These are phyloP conservation scores for Ganoderma sp. DNA, from an alignment of 1,284 basidiomycete genomes.

Conservation along the genomic window DNA sequence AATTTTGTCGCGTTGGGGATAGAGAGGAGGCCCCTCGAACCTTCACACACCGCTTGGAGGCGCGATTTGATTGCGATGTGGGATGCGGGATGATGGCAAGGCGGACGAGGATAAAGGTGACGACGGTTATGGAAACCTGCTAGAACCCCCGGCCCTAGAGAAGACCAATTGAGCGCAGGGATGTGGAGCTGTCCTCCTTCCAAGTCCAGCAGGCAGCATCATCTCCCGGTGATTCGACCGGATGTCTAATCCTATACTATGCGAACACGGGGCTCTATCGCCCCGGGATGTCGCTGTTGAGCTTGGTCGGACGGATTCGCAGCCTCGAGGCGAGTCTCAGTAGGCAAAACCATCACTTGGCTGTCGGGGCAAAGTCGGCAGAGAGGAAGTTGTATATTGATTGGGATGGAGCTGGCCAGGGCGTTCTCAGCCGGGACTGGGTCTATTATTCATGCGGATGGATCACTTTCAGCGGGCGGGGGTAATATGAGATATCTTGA, in stretches of 20 bases:
- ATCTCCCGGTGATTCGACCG: neutral
- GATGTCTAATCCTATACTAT: neutral
- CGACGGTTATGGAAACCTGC: conserved; percentile 2
- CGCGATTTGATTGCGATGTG: neutral
- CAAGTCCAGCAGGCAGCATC: neutral
- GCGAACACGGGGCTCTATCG: neutral
- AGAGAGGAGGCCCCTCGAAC: conserved; percentile 3
- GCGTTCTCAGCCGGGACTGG: neutral
- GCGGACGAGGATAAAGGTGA: neutral
- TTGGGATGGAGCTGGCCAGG: neutral
- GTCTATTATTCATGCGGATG: neutral
- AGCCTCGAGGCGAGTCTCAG: neutral
- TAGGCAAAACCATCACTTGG: neutral
- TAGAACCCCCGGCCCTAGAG: neutral
- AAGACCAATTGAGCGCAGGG: neutral
- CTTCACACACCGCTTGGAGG: neutral
- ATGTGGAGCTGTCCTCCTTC: neutral
- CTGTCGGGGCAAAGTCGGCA: neutral
- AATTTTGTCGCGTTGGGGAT: neutral
- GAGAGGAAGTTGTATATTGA: neutral
- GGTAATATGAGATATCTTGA: neutral
- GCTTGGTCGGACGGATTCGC: neutral
- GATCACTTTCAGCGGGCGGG: neutral
- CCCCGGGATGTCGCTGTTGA: neutral
- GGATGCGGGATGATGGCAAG: neutral